Evolutionary conservation across 139 green algal species (phyloP), one percentile per base, ranked within the genome.

Genomic region (Chlorella sorokiniana): DNA sequence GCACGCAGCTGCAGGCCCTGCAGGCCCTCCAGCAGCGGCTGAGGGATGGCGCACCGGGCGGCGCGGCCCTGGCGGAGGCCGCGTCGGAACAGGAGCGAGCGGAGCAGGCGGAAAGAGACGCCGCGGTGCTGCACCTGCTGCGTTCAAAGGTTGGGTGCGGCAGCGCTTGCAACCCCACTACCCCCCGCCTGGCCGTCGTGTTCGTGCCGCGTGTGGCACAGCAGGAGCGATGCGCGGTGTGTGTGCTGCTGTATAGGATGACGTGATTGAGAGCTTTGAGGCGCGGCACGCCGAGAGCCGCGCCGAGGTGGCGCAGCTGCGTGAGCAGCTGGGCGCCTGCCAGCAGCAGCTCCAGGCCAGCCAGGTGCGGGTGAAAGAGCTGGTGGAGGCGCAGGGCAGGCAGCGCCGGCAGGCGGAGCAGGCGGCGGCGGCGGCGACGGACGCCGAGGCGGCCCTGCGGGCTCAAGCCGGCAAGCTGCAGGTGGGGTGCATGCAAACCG

Each of bases 51-150:
- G 59, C 74, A 10, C 70, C 74, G 7, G 65, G 73, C 7, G 72
- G 81, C 1, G 41, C 84, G 11, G 69, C 56, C 3, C n/a, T 88
- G 35, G 78, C 82, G 0, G 62, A 70, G 11, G 75, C 73, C 0
- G 87, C 87, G 14, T n/a, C 86, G n/a, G 81, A 78, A 31, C 71
- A 78, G 51, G 87, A 89, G 82, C 77, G 79, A 14, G 82, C 82
- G 6, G 29, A 69, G 69, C 84, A 91, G 74, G 87, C 85, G 38
- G 75, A 78, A 3, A 67, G 87, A 2, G 88, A 89, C 54, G 45
- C 37, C 29, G 83, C 78, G 20, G 84, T 91, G 25, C 75, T 91
- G 37, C 68, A 85, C 78, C 69, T 91, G 78, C 76, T 91, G 18
- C 68, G 75, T 25, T 76, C 69, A 45, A 89, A 89, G 85, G 85